Conservation (phyloP, 2,329 filamentous ascomycete genomes). For the Anthostomella pinea region DNA sequence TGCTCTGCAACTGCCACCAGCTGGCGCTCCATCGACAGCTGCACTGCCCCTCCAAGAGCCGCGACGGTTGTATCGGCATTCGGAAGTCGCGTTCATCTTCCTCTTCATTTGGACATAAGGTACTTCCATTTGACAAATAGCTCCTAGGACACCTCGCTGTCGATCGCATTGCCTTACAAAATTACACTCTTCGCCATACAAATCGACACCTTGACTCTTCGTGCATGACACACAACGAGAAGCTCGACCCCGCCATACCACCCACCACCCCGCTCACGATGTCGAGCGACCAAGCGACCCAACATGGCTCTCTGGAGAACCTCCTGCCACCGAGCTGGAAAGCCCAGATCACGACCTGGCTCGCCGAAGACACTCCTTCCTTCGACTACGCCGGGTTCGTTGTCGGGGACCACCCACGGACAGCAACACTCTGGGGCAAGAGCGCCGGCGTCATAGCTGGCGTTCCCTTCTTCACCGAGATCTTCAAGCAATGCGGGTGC, state of each 20-base stretch:
- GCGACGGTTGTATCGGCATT: no score
- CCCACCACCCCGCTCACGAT: conserved; percentile 14
- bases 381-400: conserved; percentile 98
- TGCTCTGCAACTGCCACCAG: no score
- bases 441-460: conserved; percentile 82
- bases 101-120: no score
- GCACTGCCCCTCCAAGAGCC: no score
- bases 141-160: no score
- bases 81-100: no score
- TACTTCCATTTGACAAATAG: no score
- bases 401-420: conserved; percentile 68
- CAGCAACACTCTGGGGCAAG: conserved; percentile 67
- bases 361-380: conserved; percentile 92
- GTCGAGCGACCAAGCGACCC: conserved; percentile 26
- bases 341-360: conserved; percentile 75
- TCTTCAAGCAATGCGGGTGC: conserved; percentile 87
- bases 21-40: no score
- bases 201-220: not conserved
- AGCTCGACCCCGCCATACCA: conserved; percentile 10
- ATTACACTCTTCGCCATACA: no score
- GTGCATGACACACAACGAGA: conserved; percentile 1
- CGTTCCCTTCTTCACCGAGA: conserved; percentile 91
- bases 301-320: conserved; percentile 53
- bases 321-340: conserved; percentile 86
- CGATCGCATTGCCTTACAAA: no score